Percentiles rank a stretch among this genome's conserved stretches.
Conservation (phyloP, 2,329 filamentous ascomycete genomes). For the Hymenoscyphus linearis region DNA sequence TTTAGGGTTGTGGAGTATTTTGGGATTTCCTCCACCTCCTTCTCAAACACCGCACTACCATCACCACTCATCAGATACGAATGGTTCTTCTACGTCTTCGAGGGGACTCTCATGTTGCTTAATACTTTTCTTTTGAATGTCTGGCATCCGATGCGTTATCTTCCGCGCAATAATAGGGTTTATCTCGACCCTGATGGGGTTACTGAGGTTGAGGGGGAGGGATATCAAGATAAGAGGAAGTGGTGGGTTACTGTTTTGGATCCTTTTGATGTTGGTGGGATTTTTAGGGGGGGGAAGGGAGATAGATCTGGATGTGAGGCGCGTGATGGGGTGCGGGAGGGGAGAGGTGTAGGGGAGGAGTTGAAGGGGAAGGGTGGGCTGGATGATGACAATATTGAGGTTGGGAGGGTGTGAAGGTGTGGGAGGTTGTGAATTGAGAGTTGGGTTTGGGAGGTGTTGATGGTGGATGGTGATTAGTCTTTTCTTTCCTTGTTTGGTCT, state of each 20-base stretch:
- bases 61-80: slow-evolving; percentile 49
- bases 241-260: slow-evolving; percentile 26
- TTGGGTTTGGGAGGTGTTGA: neutral
- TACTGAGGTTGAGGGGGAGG: slow-evolving; percentile 44
- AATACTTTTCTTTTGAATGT: slow-evolving; percentile 47
- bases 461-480: neutral
- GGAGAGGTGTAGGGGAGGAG: slow-evolving; percentile 13
- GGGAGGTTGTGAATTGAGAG: neutral
- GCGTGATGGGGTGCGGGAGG: slow-evolving; percentile 27
- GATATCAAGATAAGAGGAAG: slow-evolving; percentile 43
- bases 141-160: slow-evolving; percentile 45
- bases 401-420: neutral
- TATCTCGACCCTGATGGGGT: slow-evolving; percentile 46
- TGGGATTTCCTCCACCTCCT: slow-evolving; percentile 34
- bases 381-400: neutral
- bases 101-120: slow-evolving; percentile 46
- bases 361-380: neutral
- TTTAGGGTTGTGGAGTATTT: slow-evolving; percentile 58
- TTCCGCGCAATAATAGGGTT: slow-evolving; percentile 43
- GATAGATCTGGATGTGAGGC: too few relatives aligned
- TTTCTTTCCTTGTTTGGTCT: too few relatives aligned
- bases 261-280: slow-evolving; percentile 28
- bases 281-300: slow-evolving; percentile 14
- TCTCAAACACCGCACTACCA: slow-evolving; percentile 31
- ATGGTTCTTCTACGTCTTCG: slow-evolving; percentile 56